A percentile compares a stretch with the other conserved stretches of the same genome.
Conservation (phyloP, 2,329 filamentous ascomycete genomes). For the Aspergillus sp. region DNA sequence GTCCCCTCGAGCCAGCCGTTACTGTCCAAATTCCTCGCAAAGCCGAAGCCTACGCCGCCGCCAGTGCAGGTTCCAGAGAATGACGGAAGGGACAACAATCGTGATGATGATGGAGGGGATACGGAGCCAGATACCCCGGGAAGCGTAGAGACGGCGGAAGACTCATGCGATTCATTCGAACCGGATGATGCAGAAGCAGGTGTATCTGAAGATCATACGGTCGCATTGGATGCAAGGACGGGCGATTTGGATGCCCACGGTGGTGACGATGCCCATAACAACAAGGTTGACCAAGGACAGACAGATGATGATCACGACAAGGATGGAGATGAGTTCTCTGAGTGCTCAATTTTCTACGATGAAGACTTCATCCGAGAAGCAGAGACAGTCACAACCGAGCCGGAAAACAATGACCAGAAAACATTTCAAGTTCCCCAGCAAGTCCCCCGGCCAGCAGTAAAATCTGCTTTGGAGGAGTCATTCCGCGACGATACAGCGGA, state of each 20-base stretch:
- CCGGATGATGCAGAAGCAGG: too few species aligned
- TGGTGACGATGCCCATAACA: neutral
- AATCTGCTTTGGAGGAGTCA: constrained; percentile 11
- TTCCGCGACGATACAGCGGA: constrained; percentile 30
- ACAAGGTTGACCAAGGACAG: neutral
- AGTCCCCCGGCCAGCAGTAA: neutral
- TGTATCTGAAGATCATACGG: too few species aligned
- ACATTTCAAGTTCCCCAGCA: neutral
- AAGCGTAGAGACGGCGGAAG: constrained; percentile 15
- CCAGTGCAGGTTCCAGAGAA: neutral
- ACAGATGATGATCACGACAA: constrained; percentile 1
- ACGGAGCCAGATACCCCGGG: constrained; percentile 6
- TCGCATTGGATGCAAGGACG: too few species aligned
- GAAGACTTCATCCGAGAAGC: constrained; percentile 20
- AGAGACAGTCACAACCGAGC: constrained; percentile 9
- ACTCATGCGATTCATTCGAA: neutral
- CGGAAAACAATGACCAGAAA: neutral
- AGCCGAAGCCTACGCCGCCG: constrained; percentile 3
- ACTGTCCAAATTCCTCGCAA: constrained; percentile 25
- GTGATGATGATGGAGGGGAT: constrained; percentile 2
- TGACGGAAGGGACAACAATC: constrained; percentile 1
- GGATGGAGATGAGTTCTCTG: constrained; percentile 26
- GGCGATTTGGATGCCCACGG: neutral
- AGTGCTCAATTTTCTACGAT: constrained; percentile 26
- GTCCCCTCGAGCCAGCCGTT: constrained; percentile 29